Conservation (phyloP, 768 basidiomycete genomes). For the Lentinula guzmanii region DNA sequence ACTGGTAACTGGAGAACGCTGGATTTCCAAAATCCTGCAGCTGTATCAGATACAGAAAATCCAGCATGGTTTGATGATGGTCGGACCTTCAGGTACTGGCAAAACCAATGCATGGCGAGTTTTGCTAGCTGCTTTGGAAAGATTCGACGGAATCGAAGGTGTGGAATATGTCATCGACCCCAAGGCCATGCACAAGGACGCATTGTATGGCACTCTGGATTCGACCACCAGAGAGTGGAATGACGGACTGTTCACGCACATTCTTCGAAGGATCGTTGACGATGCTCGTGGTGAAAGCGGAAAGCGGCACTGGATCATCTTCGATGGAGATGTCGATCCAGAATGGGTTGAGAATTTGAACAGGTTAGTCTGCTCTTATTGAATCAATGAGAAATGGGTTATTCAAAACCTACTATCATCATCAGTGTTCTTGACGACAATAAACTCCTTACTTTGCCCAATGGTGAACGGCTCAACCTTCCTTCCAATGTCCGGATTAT, state of each 20-base stretch:
- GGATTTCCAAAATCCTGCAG: constrained; percentile 95
- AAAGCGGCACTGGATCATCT: constrained; percentile 98
- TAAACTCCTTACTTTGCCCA: constrained; percentile 93
- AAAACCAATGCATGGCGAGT: constrained; percentile 98
- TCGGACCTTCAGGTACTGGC: constrained; percentile 93
- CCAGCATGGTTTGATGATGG: constrained; percentile 99
- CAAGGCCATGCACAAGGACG: constrained; percentile 98
- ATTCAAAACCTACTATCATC: constrained; percentile 9
- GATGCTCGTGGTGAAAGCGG: constrained; percentile 96
- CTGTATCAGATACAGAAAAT: constrained; percentile 99
- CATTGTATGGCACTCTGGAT: constrained; percentile 94
- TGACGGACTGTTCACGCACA: constrained; percentile 96
- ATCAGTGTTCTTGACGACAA: constrained; percentile 96
- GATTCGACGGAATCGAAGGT: constrained; percentile 88
- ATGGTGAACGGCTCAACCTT: constrained; percentile 95
- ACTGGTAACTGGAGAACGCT: constrained; percentile 79
- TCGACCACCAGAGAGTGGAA: constrained; percentile 99
- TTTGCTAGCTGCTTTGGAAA: constrained; percentile 82
- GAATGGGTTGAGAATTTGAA: constrained; percentile 99
- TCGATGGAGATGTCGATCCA: constrained; percentile 98
- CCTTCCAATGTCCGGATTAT: constrained; percentile 97
- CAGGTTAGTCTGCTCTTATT: constrained; percentile 51
- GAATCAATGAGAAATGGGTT: not conserved
- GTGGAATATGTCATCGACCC: constrained; percentile 97
- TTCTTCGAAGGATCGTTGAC: constrained; percentile 95